phyloP scores from a whole-genome alignment of 1,139 yeast genomes.

The Martiniozyma asiatica region DNA sequence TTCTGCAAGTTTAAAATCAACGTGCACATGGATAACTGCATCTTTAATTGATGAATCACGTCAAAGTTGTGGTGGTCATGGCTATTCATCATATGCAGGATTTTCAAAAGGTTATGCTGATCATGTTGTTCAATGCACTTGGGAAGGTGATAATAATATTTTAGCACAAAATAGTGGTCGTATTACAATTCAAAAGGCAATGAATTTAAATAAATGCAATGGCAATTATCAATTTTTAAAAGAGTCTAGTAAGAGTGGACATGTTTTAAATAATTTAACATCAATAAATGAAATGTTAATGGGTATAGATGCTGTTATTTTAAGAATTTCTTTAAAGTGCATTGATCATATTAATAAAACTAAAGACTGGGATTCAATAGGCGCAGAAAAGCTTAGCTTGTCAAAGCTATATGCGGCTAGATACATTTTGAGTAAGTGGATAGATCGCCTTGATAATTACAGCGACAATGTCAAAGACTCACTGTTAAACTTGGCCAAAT shows the following conservation, averaged over 20 bases:
- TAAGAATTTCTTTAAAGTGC: slow-evolving; percentile 36
- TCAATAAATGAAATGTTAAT: slow-evolving; percentile 25
- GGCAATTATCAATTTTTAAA: slow-evolving; percentile 21
- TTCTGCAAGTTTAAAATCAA: slow-evolving; percentile 82
- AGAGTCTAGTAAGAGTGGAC: slow-evolving; percentile 18
- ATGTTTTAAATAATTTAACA: slow-evolving; percentile 23
- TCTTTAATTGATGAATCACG: slow-evolving; percentile 76
- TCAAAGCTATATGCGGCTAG: slow-evolving; percentile 56
- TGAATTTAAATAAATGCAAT: slow-evolving; percentile 25
- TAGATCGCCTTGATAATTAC: slow-evolving; percentile 20
- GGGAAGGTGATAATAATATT: slow-evolving; percentile 95
- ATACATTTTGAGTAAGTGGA: slow-evolving; percentile 37
- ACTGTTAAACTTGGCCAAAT: slow-evolving; percentile 33
- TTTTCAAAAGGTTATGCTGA: slow-evolving; percentile 82
- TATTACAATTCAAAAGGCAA: slow-evolving; percentile 50
- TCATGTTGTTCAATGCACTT: slow-evolving; percentile 93
- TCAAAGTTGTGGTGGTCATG: slow-evolving; percentile 97
- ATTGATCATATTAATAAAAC: slow-evolving; percentile 31
- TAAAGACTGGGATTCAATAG: slow-evolving; percentile 44
- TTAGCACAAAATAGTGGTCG: slow-evolving; percentile 77
- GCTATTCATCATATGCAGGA: slow-evolving; percentile 81
- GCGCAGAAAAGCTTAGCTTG: slow-evolving; percentile 45
- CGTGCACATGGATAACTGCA: slow-evolving; percentile 79
- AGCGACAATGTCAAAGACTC: slow-evolving; percentile 14
- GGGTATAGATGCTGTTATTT: slow-evolving; percentile 28